Base-by-base conservation (phyloP, 805 yeast species). In the Cyberlindnera mrakii region DNA sequence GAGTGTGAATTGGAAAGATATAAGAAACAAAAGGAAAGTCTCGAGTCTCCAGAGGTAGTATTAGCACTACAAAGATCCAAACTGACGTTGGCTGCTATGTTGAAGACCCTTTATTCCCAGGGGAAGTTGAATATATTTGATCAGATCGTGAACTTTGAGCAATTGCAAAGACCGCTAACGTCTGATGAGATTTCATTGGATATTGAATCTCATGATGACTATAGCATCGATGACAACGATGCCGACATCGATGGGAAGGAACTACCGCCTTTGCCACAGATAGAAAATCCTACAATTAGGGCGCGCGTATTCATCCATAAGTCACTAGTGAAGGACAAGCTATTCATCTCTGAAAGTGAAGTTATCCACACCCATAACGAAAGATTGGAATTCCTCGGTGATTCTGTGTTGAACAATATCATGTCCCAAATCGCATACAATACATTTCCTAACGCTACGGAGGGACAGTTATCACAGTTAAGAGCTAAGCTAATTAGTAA, bases 351-450 rank as follows among this genome's bases (percentile, higher is more conserved):
- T n/a, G 76, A 72, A 39, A 61, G 65, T 4, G 91, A 83, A 50
- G 67, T 75, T 41, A 66, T 83, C 20, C 66, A 71, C 40, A 67
- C 80, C 2, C 90, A 87, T 53, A 86, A 91, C 60, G 97, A 90
- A 68, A 71, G 96, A 39, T 67, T 89, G 18, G 98, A 91, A 65
- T 91, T 88, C 57, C 66, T 87, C 35, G 98, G 98, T 14, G 98
- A 91, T 65, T 80, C 97, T 1, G 75, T 88, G 17, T 66, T 91
- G 46, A 85, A 86, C 57, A 75, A 74, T 42, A 67, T 82, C n/a
- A 79, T 85, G 42, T 82, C 96, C 0, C 66, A 75, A 45, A 71
- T 90, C 34, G 68, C 87, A 15, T 88, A 72, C 54, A 70, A 75
- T 23, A 63, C 73, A 43, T 85, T 82, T 53, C 93, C 95, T 0